phyloP scores from a whole-genome alignment of 129 eudicot genomes.

The Daucus carota region DNA sequence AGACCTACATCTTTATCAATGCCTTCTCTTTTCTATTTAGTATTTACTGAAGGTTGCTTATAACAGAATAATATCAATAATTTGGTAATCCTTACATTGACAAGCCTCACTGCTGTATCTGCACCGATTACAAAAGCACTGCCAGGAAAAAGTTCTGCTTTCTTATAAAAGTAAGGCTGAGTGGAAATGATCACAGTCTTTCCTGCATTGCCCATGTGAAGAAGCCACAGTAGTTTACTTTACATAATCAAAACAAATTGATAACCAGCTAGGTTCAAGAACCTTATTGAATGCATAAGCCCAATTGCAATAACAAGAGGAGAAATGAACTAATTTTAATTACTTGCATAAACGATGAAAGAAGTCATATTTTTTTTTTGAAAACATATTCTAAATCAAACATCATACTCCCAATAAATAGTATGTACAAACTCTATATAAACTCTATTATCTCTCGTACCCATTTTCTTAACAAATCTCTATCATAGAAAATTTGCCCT shows the following conservation, averaged over 20 bases:
- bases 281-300: neutral
- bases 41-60: neutral
- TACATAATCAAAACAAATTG: neutral
- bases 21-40: neutral
- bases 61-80: neutral
- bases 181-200: constrained; percentile 76
- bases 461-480: no score
- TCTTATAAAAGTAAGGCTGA: constrained; percentile 92
- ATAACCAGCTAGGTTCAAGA: neutral
- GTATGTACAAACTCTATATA: neutral
- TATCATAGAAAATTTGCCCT: no score
- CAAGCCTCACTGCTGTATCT: constrained; percentile 84
- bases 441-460: no score
- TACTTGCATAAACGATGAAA: neutral
- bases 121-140: constrained; percentile 98
- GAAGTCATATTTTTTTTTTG: neutral
- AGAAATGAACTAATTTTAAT: neutral
- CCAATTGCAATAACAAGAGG: neutral
- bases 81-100: constrained; percentile 48
- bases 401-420: neutral
- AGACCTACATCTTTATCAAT: neutral
- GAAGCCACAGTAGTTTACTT: neutral
- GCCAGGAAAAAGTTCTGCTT: constrained; percentile 95
- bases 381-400: neutral
- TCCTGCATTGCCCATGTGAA: constrained; percentile 43